Evolutionary conservation across 768 basidiomycete genomes (phyloP).

Genomic region (Lactifluus hygrophoroides): DNA sequence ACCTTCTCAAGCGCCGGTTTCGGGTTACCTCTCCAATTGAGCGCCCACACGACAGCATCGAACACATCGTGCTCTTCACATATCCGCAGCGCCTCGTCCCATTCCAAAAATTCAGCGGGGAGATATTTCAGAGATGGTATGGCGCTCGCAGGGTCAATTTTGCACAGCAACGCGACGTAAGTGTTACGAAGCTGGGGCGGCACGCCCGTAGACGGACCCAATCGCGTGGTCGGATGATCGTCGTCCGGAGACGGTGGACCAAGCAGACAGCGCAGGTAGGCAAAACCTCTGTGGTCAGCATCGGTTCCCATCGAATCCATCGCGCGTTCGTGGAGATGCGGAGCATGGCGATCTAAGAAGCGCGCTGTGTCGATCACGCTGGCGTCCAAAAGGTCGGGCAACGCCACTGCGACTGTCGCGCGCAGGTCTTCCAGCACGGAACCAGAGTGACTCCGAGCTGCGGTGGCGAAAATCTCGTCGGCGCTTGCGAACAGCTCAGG

Average conservation of each 20-base stretch:
- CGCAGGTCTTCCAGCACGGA: conserved; percentile 48
- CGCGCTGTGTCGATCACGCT: conserved; percentile 61
- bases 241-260: conserved; percentile 34
- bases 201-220: conserved; percentile 37
- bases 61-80: conserved; percentile 63
- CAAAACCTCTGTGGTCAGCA: conserved; percentile 48
- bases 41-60: conserved; percentile 77
- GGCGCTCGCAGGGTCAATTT: conserved; percentile 54
- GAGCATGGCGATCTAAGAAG: conserved; percentile 61
- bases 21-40: conserved; percentile 55
- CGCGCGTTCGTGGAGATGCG: conserved; percentile 57
- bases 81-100: conserved; percentile 42
- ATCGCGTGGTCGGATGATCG: conserved; percentile 31
- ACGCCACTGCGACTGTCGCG: conserved; percentile 43
- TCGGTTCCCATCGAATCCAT: conserved; percentile 38
- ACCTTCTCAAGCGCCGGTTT: conserved; percentile 59
- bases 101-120: conserved; percentile 46
- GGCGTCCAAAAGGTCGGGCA: conserved; percentile 55
- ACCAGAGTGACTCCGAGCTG: conserved; percentile 40
- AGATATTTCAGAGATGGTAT: conserved; percentile 52
- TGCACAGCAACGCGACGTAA: conserved; percentile 69
- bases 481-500: conserved; percentile 58
- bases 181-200: conserved; percentile 41
- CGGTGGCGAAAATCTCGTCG: conserved; percentile 48
- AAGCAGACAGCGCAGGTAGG: conserved; percentile 71